Conservation (phyloP, 306 rosid genomes). For the Cucumis hystrix region DNA sequence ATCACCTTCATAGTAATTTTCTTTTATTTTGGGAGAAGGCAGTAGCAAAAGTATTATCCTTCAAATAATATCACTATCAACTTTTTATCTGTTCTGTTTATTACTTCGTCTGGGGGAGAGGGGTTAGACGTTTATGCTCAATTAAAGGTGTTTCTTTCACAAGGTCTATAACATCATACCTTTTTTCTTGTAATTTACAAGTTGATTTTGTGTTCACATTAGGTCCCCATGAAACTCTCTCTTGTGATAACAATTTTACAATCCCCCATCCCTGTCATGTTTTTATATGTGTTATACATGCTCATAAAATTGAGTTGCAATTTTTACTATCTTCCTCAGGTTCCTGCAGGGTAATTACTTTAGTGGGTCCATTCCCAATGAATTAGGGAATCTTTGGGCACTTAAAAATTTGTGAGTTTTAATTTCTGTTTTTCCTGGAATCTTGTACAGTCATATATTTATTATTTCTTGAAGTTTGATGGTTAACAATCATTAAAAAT, state of each 20-base stretch:
- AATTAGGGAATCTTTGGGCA: conserved; percentile 67
- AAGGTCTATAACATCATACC: background rate
- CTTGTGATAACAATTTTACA: background rate
- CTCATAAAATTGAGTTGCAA: background rate
- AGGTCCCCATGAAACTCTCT: background rate
- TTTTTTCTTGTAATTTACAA: background rate
- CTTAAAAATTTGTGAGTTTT: conserved; percentile 65
- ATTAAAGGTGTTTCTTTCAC: background rate
- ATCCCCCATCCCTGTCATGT: background rate
- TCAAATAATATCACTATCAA: background rate
- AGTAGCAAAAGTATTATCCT: background rate
- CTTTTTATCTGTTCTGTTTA: background rate
- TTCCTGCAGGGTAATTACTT: conserved; percentile 93
- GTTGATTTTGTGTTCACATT: background rate
- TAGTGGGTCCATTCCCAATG: conserved; percentile 72
- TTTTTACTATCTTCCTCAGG: conserved; percentile 34
- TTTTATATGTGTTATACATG: background rate
- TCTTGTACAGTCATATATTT: background rate
- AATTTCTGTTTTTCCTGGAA: background rate
- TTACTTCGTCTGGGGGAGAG: background rate
- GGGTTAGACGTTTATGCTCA: background rate
- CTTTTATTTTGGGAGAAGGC: background rate
- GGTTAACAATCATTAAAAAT: background rate
- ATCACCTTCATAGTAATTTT: background rate
- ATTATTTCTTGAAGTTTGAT: background rate